Conservation (phyloP, 257 asterid genomes). For the Phtheirospermum japonicum region DNA sequence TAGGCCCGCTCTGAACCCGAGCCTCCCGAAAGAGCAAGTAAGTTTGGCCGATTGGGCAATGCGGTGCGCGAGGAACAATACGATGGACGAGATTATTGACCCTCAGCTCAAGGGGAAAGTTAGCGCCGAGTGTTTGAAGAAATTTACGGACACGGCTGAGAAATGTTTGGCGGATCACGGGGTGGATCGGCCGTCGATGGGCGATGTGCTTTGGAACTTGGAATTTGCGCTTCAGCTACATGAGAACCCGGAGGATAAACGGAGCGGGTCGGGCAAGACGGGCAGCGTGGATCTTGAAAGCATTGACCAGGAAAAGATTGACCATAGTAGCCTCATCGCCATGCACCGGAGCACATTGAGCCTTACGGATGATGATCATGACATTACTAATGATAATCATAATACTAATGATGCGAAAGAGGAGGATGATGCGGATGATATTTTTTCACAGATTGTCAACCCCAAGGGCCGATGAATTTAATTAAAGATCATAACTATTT, state of each 20-base stretch:
- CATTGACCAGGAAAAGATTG: constrained; percentile 31
- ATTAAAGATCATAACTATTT: no score
- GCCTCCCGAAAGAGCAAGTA: constrained; percentile 78
- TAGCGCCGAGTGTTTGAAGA: constrained; percentile 54
- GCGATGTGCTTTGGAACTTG: constrained; percentile 77
- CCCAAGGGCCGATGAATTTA: constrained; percentile 55
- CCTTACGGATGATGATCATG: constrained; percentile 53
- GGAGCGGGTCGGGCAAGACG: background rate
- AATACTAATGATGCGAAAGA: background rate
- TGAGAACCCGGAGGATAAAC: constrained; percentile 39
- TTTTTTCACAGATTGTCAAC: constrained; percentile 63
- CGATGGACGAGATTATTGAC: constrained; percentile 57
- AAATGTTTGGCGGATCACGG: constrained; percentile 66
- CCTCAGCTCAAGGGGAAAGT: constrained; percentile 71
- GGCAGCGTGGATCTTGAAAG: constrained; percentile 33
- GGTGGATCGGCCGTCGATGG: constrained; percentile 70
- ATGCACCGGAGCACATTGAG: constrained; percentile 66
- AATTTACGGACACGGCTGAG: constrained; percentile 60
- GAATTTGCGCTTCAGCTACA: constrained; percentile 66
- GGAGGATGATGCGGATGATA: constrained; percentile 34
- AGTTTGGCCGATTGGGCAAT: constrained; percentile 79
- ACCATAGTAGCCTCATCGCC: constrained; percentile 56
- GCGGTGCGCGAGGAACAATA: constrained; percentile 55
- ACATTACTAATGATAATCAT: background rate
- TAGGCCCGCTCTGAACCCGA: constrained; percentile 68